Conservation (phyloP, 164 flowering plant species). For the Amborella trichopoda region DNA sequence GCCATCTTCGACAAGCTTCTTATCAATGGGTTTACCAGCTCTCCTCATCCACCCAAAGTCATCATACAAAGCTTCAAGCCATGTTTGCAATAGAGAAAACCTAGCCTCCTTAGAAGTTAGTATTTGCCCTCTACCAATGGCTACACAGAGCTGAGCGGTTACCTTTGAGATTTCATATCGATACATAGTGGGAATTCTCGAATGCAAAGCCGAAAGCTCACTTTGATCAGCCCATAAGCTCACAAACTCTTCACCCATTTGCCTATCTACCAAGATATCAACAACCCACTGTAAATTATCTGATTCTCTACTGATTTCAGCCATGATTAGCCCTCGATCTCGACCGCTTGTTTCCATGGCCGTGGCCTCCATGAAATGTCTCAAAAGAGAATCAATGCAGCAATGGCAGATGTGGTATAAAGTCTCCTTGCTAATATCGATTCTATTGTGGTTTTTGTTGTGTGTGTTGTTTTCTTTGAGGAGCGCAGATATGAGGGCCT, state of each 20-base stretch:
- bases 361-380: slow-evolving; percentile 55
- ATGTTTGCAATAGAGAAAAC: slow-evolving; percentile 49
- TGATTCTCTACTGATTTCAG: slow-evolving; percentile 76
- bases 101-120: slow-evolving; percentile 57
- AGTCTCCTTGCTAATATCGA: slow-evolving; percentile 53
- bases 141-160: slow-evolving; percentile 78
- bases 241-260: slow-evolving; percentile 76
- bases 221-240: slow-evolving; percentile 83
- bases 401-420: slow-evolving; percentile 61
- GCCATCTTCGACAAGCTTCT: slow-evolving; percentile 78
- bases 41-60: slow-evolving; percentile 90
- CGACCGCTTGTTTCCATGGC: slow-evolving; percentile 28
- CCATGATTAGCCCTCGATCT: slow-evolving; percentile 55
- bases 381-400: slow-evolving; percentile 59
- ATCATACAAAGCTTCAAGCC: slow-evolving; percentile 83
- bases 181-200: slow-evolving; percentile 67
- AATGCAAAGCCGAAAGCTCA: slow-evolving; percentile 74
- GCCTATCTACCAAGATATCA: slow-evolving; percentile 54
- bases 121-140: slow-evolving; percentile 66
- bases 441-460: slow-evolving; percentile 3
- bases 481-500: slow-evolving; percentile 41
- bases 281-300: slow-evolving; percentile 85
- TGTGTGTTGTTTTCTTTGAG: slow-evolving; percentile 41
- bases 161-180: slow-evolving; percentile 73
- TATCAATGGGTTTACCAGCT: slow-evolving; percentile 50